Percentiles rank a stretch among this genome's conserved stretches.
These are phyloP conservation scores for Physcomitrium patens DNA, from an alignment of 225 moss, liverwort and hornwort genomes.

Conservation along the genomic window DNA sequence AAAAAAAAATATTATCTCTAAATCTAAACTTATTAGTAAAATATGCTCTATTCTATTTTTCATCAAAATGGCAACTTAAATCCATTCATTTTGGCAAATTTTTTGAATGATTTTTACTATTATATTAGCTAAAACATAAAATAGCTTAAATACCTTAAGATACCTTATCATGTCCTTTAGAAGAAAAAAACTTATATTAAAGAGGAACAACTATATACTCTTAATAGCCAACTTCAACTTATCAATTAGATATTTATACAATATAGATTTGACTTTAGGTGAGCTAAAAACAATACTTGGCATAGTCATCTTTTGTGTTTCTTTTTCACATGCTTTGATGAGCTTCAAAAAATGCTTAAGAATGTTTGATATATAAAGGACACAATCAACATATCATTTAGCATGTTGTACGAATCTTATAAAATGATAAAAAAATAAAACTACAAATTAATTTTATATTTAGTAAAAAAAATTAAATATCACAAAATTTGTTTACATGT, in stretches of 20 bases:
- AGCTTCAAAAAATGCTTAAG: background rate
- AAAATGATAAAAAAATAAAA: background rate
- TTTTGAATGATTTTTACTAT: constrained; percentile 8
- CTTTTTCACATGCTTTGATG: background rate
- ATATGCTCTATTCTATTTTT: constrained; percentile 6
- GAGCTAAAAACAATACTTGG: background rate
- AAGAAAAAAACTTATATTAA: background rate
- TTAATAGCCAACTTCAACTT: constrained; percentile 7
- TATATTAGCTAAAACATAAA: background rate
- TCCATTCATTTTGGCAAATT: constrained; percentile 15
- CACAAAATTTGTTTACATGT: too few species aligned
- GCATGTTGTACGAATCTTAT: background rate
- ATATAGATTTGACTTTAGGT: background rate
- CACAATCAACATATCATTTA: background rate
- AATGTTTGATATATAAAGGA: background rate
- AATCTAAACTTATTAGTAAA: background rate
- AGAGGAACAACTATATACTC: background rate
- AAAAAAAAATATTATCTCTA: background rate
- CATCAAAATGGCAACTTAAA: constrained; percentile 5
- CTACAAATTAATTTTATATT: background rate
- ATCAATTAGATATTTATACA: constrained; percentile 1
- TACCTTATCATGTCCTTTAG: background rate
- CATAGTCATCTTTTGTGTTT: background rate
- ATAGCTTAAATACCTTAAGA: background rate
- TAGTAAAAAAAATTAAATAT: too few species aligned